A percentile compares a stretch with the other conserved stretches of the same genome.
Evolutionary conservation across 345 rosid genomes (phyloP).

Genomic region (Hibiscus tridactylites): DNA sequence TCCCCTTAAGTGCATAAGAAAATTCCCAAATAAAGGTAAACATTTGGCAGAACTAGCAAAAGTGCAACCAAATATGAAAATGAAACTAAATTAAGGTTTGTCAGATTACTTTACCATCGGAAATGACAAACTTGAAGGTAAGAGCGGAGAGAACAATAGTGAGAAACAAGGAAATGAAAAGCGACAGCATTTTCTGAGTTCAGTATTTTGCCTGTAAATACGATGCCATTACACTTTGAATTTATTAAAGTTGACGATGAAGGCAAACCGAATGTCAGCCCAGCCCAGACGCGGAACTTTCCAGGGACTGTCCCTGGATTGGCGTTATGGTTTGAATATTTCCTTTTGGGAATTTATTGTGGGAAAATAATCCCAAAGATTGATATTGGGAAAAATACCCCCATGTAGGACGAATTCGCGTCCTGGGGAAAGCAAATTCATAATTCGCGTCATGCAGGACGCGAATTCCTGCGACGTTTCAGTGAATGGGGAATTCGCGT

Average conservation of each 20-base stretch:
- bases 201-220: not conserved
- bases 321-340: too few species aligned
- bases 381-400: too few species aligned
- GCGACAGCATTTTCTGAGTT: not conserved
- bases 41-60: not conserved
- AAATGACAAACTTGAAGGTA: constrained; percentile 36
- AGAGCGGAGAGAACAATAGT: constrained; percentile 22
- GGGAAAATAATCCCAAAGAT: too few species aligned
- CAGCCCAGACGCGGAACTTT: too few species aligned
- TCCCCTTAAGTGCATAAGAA: constrained; percentile 44
- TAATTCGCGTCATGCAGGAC: too few species aligned
- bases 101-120: constrained; percentile 54
- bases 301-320: too few species aligned
- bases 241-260: not conserved
- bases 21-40: not conserved
- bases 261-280: not conserved
- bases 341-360: too few species aligned
- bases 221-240: not conserved
- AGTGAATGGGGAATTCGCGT: too few species aligned
- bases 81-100: not conserved
- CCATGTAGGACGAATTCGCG: too few species aligned
- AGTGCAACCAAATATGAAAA: not conserved
- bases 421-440: too few species aligned
- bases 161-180: constrained; percentile 21
- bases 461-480: too few species aligned